Evolutionary conservation across 1,284 basidiomycete species (phyloP), one percentile per base, ranked within the genome.

Genomic region (Cryptococcus sp.): DNA sequence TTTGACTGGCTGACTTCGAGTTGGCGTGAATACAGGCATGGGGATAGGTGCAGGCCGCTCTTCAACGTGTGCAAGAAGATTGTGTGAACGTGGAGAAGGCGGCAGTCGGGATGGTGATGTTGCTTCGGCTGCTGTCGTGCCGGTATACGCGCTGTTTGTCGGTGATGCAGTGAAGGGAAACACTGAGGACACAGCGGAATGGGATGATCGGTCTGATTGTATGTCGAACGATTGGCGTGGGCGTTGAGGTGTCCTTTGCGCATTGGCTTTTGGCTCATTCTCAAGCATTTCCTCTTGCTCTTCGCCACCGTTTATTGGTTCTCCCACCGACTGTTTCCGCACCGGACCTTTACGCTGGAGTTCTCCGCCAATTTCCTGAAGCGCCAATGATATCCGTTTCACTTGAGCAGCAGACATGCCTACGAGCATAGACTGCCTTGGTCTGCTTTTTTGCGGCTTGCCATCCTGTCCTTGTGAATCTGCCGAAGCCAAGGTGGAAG

Each of bases 301-400:
- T 13, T 52, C 51, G 5, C 20, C 51, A 3, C 16, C 22, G 23
- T 13, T 15, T 13, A 27, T 8, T 43, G 46, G 10, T 27, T 30
- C 8, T 22, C 42, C 27, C 17, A 50, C 45, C 25, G 52, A 25
- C 53, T 61, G 17, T 30, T 41, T 49, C 13, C 50, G 39, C 11
- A 50, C 20, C 42, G 42, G 51, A 19, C 54, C 58, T 25, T 60
- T 48, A 47, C 58, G 20, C 47, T 52, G 51, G 11, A 74, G 59
- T 42, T 67, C 57, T 16, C 60, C 62, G 38, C 72, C 73, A 50
- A 76, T 73, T 54, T 76, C 74, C 11, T 70, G 50, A 20, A 78
- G 58, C 4, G 76, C 76, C 45, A 66, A 48, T 0, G 76, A 78
- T 15, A 78, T 74, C 11, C 76, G 64, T 55, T 74, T 74, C 16